Conservation (phyloP, 148 eudicot species). For the Vaccinium darrowii region DNA sequence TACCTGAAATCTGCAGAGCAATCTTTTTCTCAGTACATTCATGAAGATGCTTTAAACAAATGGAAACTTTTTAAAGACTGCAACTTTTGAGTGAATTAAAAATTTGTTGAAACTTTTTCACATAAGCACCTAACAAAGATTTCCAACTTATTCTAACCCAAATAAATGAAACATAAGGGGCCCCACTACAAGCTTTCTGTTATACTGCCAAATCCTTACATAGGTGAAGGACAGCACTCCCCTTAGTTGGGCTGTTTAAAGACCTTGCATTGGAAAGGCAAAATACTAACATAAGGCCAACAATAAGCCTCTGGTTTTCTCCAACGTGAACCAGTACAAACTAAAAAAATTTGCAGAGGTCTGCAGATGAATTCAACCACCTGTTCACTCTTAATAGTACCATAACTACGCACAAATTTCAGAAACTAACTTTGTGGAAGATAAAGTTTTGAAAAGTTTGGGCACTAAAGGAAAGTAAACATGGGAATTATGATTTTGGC, state of each 20-base stretch:
- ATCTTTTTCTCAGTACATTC: not conserved
- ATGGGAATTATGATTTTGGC: not conserved
- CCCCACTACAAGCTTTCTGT: not conserved
- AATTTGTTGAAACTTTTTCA: not conserved
- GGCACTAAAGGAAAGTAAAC: too few relatives aligned
- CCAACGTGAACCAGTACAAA: not conserved
- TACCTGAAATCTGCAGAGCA: constrained; percentile 79
- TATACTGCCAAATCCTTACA: not conserved
- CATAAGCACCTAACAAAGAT: not conserved
- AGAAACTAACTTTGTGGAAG: constrained; percentile 2
- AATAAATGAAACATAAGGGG: not conserved
- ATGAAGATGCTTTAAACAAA: constrained; percentile 5
- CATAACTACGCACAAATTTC: not conserved
- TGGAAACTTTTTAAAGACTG: not conserved
- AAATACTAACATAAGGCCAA: not conserved
- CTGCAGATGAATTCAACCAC: not conserved
- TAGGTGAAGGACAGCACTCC: not conserved
- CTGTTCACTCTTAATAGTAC: not conserved
- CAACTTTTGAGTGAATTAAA: not conserved
- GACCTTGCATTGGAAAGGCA: not conserved
- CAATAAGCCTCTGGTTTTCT: not conserved
- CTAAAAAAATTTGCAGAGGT: not conserved
- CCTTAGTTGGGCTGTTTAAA: constrained; percentile 5
- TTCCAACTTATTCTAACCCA: not conserved
- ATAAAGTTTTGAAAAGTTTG: not conserved